phyloP scores from a whole-genome alignment of 2,329 filamentous ascomycete genomes.

The Aspergillus tubingensis region DNA sequence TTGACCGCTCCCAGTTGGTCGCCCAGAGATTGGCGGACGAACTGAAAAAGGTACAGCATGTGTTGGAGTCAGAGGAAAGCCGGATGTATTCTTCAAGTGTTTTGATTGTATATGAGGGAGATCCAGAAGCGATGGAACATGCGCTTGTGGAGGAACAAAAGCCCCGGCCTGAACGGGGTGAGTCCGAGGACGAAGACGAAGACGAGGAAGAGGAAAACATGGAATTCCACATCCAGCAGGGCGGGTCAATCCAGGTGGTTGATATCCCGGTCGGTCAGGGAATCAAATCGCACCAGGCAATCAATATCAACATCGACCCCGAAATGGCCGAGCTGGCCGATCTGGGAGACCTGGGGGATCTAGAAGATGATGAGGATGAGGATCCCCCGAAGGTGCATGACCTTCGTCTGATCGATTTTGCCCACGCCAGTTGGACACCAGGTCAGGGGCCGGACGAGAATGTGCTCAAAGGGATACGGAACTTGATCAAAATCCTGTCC shows the following conservation, averaged over 20 bases:
- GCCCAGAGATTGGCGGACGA: conserved; percentile 44
- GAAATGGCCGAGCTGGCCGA: conserved; percentile 42
- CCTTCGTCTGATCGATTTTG: conserved; percentile 94
- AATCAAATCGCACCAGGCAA: conserved; percentile 32
- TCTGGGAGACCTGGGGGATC: conserved; percentile 46
- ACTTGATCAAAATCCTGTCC: conserved; percentile 69
- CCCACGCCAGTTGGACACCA: conserved; percentile 82
- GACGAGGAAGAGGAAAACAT: conserved; percentile 34
- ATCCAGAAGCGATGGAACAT: conserved; percentile 56
- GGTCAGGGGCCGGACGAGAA: conserved; percentile 87
- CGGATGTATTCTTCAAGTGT: conserved; percentile 69
- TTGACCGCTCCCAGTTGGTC: conserved; percentile 48
- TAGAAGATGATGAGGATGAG: conserved; percentile 57
- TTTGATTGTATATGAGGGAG: conserved; percentile 67
- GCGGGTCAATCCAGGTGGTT: conserved; percentile 34
- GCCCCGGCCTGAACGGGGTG: conserved; percentile 27
- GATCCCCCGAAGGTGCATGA: conserved; percentile 68
- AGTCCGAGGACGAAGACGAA: conserved; percentile 36
- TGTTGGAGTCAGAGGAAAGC: conserved; percentile 60
- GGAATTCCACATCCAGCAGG: conserved; percentile 29
- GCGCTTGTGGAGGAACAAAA: conserved; percentile 50
- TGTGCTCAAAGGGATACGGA: conserved; percentile 71
- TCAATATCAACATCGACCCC: conserved; percentile 40
- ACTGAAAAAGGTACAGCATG: conserved; percentile 48
- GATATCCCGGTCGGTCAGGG: conserved; percentile 32